A percentile compares a stretch with the other conserved stretches of the same genome.
Conservation (phyloP, 139 green algal species). For the Deuterostichococcus epilithicus region DNA sequence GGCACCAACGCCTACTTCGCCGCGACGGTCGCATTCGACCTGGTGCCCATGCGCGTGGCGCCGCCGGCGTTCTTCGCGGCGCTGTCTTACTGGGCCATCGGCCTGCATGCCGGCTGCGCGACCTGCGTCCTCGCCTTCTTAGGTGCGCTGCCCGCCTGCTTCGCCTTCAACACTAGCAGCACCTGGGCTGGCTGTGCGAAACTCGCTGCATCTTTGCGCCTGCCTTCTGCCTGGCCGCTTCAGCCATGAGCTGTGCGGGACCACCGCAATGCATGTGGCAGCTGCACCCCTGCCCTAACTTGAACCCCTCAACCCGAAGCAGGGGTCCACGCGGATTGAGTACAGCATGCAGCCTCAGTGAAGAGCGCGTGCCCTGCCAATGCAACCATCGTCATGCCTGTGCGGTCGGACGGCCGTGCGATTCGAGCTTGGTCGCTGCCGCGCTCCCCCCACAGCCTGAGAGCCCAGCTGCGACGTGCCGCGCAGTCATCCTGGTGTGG, state of each 20-base stretch:
- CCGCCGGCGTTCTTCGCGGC: constrained; percentile 68
- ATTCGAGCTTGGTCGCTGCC: too few relatives aligned
- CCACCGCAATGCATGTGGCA: too few relatives aligned
- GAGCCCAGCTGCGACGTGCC: neutral
- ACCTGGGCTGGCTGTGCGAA: neutral
- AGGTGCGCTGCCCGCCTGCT: neutral
- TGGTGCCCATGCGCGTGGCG: constrained; percentile 59
- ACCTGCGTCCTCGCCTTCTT: constrained; percentile 56
- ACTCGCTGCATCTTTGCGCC: too few relatives aligned
- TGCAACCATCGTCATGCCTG: too few relatives aligned
- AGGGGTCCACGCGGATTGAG: neutral
- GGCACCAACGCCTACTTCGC: constrained; percentile 53
- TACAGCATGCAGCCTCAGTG: too few relatives aligned
- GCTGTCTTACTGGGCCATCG: constrained; percentile 57
- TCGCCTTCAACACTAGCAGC: neutral
- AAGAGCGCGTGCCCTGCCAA: too few relatives aligned
- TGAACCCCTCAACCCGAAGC: too few relatives aligned
- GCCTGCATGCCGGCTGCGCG: constrained; percentile 51
- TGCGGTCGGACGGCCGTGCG: too few relatives aligned
- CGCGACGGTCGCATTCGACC: constrained; percentile 59
- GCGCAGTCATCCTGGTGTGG: constrained; percentile 39
- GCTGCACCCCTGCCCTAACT: too few relatives aligned
- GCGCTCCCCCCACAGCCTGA: too few relatives aligned
- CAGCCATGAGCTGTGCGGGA: too few relatives aligned
- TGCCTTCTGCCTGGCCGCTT: too few relatives aligned